These are phyloP conservation scores for Porcisia hertigi DNA, from an alignment of 208 protist genomes.

Conservation along the genomic window DNA sequence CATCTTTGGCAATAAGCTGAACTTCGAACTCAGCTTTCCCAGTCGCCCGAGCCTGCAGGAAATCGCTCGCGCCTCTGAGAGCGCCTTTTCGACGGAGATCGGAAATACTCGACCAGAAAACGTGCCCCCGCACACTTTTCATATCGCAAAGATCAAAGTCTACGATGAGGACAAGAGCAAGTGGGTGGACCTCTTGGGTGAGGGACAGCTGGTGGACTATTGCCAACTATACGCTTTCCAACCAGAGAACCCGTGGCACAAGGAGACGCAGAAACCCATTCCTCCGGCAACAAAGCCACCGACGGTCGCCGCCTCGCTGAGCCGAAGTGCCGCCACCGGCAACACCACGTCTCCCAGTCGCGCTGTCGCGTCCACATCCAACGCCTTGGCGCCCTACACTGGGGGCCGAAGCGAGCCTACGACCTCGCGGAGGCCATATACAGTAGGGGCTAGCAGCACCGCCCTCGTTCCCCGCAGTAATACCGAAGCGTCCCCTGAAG, in stretches of 20 bases:
- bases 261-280: constrained; percentile 89
- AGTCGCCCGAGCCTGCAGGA: constrained; percentile 65
- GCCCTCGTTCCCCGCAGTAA: constrained; percentile 64
- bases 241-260: constrained; percentile 90
- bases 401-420: constrained; percentile 48
- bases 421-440: constrained; percentile 41
- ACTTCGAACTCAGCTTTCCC: constrained; percentile 90
- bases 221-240: constrained; percentile 93
- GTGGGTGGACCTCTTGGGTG: constrained; percentile 86
- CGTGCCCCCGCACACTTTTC: constrained; percentile 82
- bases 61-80: constrained; percentile 60
- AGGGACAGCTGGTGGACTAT: constrained; percentile 78
- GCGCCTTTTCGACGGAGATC: constrained; percentile 79
- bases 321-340: constrained; percentile 16
- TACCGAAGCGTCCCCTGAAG: constrained; percentile 73
- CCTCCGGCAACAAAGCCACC: constrained; percentile 80
- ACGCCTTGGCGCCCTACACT: constrained; percentile 68
- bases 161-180: constrained; percentile 89
- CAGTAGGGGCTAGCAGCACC: constrained; percentile 23
- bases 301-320: constrained; percentile 21
- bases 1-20: constrained; percentile 90
- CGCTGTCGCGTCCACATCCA: constrained; percentile 28
- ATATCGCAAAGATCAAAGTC: constrained; percentile 83
- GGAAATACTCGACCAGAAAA: constrained; percentile 65
- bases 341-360: constrained; percentile 18